Base-by-base conservation (phyloP, 202 grass and related monocot genomes). In the Dendrocalamus latiflorus region DNA sequence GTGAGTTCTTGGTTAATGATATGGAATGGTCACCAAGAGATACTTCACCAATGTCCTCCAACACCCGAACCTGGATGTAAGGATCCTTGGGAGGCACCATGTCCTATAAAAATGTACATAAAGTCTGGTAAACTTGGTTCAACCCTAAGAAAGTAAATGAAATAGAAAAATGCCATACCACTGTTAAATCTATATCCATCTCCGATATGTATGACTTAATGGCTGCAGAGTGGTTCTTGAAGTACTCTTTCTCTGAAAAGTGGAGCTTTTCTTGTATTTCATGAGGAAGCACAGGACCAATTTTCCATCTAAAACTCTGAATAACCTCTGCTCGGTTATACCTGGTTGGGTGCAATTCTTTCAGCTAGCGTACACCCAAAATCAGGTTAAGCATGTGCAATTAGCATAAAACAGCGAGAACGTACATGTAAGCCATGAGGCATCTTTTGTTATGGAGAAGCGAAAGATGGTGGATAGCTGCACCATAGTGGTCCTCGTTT, bases 81-180 rank as follows among this genome's bases (percentile, higher is more conserved):
- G 95, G 95, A 82, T 98, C 92, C 85, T 98, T 98, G 65, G 95
- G 95, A 71, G 95, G 93, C 65, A 98, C 77, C 93, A 98, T 93
- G 84, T 98, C 95, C 95, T 98, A 63, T 41, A 82, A 91, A 49
- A 4, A n/a, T 51, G 11, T 47, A 70, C 5, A 79, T 9, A 28
- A 51, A 63, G 9, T 41, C 13, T 24, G 26, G 16, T 55, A 38
- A 62, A 65, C 37, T 4, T 34, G 61, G 36, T 44, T 74, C 6
- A 25, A 74, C 44, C 22, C 14, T 9, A 73, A 44, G 26, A 68
- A 88, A 59, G 26, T 36, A 68, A 54, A 74, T 57, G 68, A 39
- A 80, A 67, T 65, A 48, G 7, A 37, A 50, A 78, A 70, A 42
- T 12, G 47, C 2, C 49, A 71, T 90, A 98, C 95, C 91, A 98